A percentile compares a stretch with the other conserved stretches of the same genome.
Evolutionary conservation across 2,329 filamentous ascomycete genomes (phyloP).

Genomic region (Trichoderma arundinaceum): DNA sequence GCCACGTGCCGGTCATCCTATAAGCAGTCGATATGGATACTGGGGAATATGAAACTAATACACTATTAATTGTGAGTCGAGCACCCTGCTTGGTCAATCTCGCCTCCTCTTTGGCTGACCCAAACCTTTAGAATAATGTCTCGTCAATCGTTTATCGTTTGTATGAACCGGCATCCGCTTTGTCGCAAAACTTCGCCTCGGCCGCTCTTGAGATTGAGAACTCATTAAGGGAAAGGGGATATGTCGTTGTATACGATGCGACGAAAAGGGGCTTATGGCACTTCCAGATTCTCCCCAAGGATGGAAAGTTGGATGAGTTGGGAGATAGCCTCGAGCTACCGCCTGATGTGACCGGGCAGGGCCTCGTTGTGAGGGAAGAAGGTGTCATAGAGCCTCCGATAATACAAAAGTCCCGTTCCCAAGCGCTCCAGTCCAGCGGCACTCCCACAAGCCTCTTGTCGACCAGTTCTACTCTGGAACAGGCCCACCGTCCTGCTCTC

Average conservation of each 20-base stretch:
- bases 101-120: slow-evolving; percentile 34
- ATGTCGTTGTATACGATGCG: slow-evolving; percentile 59
- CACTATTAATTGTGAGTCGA: slow-evolving; percentile 60
- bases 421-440: slow-evolving; percentile 49
- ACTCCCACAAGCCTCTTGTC: slow-evolving; percentile 56
- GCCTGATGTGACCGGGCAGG: slow-evolving; percentile 53
- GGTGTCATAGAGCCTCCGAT: slow-evolving; percentile 57
- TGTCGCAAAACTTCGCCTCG: slow-evolving; percentile 52
- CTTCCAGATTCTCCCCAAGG: slow-evolving; percentile 56
- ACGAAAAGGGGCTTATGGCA: slow-evolving; percentile 59
- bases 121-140: slow-evolving; percentile 58
- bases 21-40: slow-evolving; percentile 63
- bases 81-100: not conserved
- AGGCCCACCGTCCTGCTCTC: slow-evolving; percentile 38
- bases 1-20: slow-evolving; percentile 39
- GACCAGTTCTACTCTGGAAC: slow-evolving; percentile 49
- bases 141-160: slow-evolving; percentile 60
- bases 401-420: slow-evolving; percentile 53
- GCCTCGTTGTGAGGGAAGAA: slow-evolving; percentile 54
- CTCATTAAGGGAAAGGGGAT: slow-evolving; percentile 57
- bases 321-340: slow-evolving; percentile 44
- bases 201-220: slow-evolving; percentile 59
- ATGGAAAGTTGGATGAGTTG: slow-evolving; percentile 42
- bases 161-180: slow-evolving; percentile 57
- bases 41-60: slow-evolving; percentile 68